Evolutionary conservation across 768 basidiomycete genomes (phyloP), one percentile per base, ranked within the genome.

Genomic region (Exsudoporus frostii): DNA sequence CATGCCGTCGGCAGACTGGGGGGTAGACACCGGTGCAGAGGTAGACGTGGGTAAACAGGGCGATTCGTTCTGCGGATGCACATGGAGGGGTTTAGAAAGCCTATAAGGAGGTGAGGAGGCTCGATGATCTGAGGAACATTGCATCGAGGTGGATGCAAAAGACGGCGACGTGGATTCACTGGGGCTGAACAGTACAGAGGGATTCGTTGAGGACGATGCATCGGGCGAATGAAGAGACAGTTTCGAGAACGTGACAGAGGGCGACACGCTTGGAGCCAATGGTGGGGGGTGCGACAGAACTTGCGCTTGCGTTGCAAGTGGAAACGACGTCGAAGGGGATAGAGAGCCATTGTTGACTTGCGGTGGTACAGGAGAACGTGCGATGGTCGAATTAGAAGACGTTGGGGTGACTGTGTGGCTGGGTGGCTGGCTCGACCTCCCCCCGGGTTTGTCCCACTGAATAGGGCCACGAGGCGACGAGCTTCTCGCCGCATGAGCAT

Each of bases 171-270:
- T 27, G 43, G 55, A 34, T 47, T 65, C 47, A 46, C 50, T 34
- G 13, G 55, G 52, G 14, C 30, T 33, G 19, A 56, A 40, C 37
- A 58, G 42, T 10, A 57, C 36, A 38, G 65, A 53, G 13, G 48
- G 34, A 30, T 49, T 50, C 11, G 60, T 37, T 13, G 47, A 48
- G 20, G 53, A 55, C 27, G 51, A 51, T 45, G 57, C 53, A 48
- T 70, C 53, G 45, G 74, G 71, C 41, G 70, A 70, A 58, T 77
- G 57, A 56, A 83, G 53, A 2, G 82, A 82, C 36, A 84, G 70
- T 45, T 76, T 78, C 41, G 82, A 76, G 54, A 84, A 83, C 0
- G 79, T 72, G 4, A 70, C 65, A 0, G 81, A 74, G 1, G 80
- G 80, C 0, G 81, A 82, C 3, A 65, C 62, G 3, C 55, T 56